phyloP scores from a whole-genome alignment of 352 stramenopile genomes.

The Phytophthora melonis region DNA sequence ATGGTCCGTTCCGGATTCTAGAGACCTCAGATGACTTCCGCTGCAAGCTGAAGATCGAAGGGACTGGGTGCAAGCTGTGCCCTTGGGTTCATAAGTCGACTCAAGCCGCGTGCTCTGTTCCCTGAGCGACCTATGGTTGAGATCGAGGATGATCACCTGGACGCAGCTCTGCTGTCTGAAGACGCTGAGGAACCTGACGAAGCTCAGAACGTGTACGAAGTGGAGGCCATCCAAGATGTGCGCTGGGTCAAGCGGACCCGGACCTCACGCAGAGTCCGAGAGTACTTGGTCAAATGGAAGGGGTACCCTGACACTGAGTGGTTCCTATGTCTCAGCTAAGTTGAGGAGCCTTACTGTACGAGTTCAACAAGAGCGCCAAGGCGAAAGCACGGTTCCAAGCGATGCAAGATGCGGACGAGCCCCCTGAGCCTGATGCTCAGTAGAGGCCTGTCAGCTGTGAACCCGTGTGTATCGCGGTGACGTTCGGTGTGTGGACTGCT shows the following conservation, averaged over 20 bases:
- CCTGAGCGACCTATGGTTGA: not conserved
- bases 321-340: no score
- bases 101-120: slow-evolving; percentile 11
- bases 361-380: not conserved
- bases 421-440: not conserved
- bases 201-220: not conserved
- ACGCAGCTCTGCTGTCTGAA: not conserved
- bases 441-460: not conserved
- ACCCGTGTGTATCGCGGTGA: no score
- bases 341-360: not conserved
- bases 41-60: not conserved
- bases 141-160: not conserved
- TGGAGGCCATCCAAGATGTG: slow-evolving; percentile 7
- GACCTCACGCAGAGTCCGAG: not conserved
- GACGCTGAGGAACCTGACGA: not conserved
- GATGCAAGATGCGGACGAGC: not conserved
- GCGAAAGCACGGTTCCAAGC: not conserved
- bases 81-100: no score
- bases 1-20: not conserved
- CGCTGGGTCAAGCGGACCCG: slow-evolving; percentile 5
- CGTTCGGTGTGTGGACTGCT: no score
- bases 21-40: not conserved
- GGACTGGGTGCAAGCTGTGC: not conserved
- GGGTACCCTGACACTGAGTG: no score
- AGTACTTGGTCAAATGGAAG: not conserved